A percentile compares a stretch with the other conserved stretches of the same genome.
Evolutionary conservation across 192 early-diverging fungal species (phyloP).

Genomic region (Umbelopsis sp.): DNA sequence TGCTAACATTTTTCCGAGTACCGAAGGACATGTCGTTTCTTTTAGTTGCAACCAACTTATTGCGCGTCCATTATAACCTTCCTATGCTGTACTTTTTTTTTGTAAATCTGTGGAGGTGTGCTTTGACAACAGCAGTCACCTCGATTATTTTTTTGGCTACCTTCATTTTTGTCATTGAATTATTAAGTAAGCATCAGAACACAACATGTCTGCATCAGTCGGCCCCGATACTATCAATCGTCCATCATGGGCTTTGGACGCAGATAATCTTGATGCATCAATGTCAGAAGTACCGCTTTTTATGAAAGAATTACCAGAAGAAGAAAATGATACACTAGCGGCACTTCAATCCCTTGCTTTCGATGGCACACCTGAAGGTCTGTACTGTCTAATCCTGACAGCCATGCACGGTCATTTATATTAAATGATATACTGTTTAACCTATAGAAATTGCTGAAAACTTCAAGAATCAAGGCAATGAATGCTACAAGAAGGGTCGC

Average conservation of each 20-base stretch:
- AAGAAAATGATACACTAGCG: conserved; percentile 73
- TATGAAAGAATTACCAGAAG: conserved; percentile 79
- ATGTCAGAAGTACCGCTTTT: conserved; percentile 90
- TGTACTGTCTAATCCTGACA: neutral
- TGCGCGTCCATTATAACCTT: too few species aligned
- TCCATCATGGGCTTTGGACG: conserved; percentile 35
- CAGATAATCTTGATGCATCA: conserved; percentile 57
- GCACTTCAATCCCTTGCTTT: conserved; percentile 86
- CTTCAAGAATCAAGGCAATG: conserved; percentile 97
- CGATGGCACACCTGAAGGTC: conserved; percentile 94
- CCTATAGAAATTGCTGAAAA: conserved; percentile 76
- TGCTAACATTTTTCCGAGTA: too few species aligned
- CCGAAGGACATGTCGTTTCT: too few species aligned
- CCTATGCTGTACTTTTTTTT: too few species aligned
- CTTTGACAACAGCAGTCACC: too few species aligned
- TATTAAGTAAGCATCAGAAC: too few species aligned
- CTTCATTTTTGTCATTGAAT: too few species aligned
- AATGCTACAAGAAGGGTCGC: conserved; percentile 76
- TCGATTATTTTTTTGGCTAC: too few species aligned
- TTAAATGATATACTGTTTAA: neutral
- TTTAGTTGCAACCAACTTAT: too few species aligned
- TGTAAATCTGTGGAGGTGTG: too few species aligned
- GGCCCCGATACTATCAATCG: neutral
- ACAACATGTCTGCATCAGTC: neutral
- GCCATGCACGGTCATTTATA: neutral